Evolutionary conservation across 2,329 filamentous ascomycete genomes (phyloP), one percentile per base, ranked within the genome.

Genomic region (Aureobasidium namibiae): DNA sequence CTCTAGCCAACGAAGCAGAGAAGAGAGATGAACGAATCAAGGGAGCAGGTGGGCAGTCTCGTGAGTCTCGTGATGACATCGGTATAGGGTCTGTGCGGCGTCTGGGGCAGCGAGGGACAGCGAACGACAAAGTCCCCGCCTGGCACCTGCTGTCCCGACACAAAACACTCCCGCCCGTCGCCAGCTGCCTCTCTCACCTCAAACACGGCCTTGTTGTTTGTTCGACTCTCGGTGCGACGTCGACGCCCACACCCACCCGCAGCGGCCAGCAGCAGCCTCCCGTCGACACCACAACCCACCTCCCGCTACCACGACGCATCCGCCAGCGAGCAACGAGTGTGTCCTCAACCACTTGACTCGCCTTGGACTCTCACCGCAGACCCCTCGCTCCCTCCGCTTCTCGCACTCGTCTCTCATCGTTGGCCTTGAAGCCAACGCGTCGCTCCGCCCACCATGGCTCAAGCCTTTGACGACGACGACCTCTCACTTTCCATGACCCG

Each of bases 401-500:
- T 23, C n/a, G n/a, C n/a, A n/a, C n/a, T n/a, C n/a, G n/a, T n/a
- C 29, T 36, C 34, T 36, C 36, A 9, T 29, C 42, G 2, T 11
- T 46, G 44, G 44, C 44, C 16, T 31, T 16, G n/a, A 21, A 24
- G 34, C 52, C 39, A 24, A 24, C 21, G 33, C 38, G 33, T 26
- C 56, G 57, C 23, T 24, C 5, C 18, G 36, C 44, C 61, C 61
- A 67, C 9, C 62, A 74, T 74, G 72, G 66, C 69, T 16, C 70
- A 72, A 45, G 66, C 71, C 2, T 63, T 74, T 50, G 73, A 74
- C 65, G 73, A 74, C 61, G 73, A 75, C 57, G 73, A 74, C 56
- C 66, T 74, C 29, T 71, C 73, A 38, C 65, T 75, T 33, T 72
- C 72, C 61, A 73, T 75, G 53, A 68, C 69, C 50, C 58, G 60